phyloP scores from a whole-genome alignment of 768 basidiomycete genomes.

The Xanthoconium stramineum region DNA sequence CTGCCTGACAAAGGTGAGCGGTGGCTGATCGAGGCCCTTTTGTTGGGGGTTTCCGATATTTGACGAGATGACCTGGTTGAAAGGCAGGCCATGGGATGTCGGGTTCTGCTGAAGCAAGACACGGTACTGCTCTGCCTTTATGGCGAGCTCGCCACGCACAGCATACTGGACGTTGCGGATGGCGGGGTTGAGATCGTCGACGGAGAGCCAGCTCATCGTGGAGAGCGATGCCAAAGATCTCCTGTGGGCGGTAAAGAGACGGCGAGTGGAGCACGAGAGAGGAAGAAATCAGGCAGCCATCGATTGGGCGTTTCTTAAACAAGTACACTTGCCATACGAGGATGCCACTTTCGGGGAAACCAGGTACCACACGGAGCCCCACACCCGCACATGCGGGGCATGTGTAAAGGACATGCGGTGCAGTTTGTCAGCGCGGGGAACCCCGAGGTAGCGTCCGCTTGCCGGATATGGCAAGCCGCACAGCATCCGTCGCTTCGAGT shows the following conservation, averaged over 20 bases:
- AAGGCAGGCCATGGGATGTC: constrained; percentile 60
- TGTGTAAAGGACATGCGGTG: no score
- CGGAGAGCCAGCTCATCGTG: constrained; percentile 57
- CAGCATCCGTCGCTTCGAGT: no score
- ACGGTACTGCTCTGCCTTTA: constrained; percentile 84
- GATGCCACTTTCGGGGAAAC: no score
- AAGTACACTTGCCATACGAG: no score
- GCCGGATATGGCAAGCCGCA: no score
- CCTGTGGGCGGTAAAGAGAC: background rate
- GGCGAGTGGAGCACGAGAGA: background rate
- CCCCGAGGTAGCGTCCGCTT: no score
- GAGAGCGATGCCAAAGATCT: constrained; percentile 3
- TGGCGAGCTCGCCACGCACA: constrained; percentile 94
- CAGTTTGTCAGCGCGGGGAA: no score
- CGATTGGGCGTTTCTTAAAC: no score
- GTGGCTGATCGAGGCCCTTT: constrained; percentile 87
- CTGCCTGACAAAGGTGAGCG: constrained; percentile 91
- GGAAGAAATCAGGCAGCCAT: constrained; percentile 3
- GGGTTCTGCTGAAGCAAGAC: constrained; percentile 58
- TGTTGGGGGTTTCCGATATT: constrained; percentile 99
- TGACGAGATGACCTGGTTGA: constrained; percentile 84
- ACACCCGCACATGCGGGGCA: no score
- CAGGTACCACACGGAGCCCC: no score
- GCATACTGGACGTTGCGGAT: constrained; percentile 92
- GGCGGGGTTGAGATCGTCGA: constrained; percentile 76